Evolutionary conservation across 768 basidiomycete species (phyloP).

Genomic region (Dioszegia aurantiaca): DNA sequence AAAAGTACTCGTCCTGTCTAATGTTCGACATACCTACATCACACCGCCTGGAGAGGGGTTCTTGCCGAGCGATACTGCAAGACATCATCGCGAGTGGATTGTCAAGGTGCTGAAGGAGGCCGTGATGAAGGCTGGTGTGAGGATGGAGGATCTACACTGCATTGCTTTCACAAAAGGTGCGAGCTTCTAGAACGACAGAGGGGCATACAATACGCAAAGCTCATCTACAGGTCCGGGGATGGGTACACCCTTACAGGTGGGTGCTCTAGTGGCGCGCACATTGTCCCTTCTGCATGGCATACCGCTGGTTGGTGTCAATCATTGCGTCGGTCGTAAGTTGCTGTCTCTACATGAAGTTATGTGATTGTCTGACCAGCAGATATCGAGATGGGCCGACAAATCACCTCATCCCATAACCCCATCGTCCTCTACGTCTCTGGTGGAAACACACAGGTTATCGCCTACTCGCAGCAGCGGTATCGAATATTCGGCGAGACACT

Average conservation of each 20-base stretch:
- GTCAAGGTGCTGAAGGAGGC: slow-evolving; percentile 76
- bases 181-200: too few relatives aligned
- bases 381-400: slow-evolving; percentile 96
- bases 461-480: slow-evolving; percentile 94
- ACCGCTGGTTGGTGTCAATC: slow-evolving; percentile 95
- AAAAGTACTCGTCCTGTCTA: slow-evolving; percentile 74
- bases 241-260: slow-evolving; percentile 94
- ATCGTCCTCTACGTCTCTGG: slow-evolving; percentile 98
- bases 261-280: slow-evolving; percentile 88
- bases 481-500: slow-evolving; percentile 98
- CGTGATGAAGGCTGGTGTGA: slow-evolving; percentile 64
- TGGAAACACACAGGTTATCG: slow-evolving; percentile 98
- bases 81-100: slow-evolving; percentile 93
- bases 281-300: slow-evolving; percentile 82
- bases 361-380: slow-evolving; percentile 58
- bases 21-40: slow-evolving; percentile 96
- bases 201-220: background rate
- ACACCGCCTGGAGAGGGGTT: slow-evolving; percentile 98
- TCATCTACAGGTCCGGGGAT: slow-evolving; percentile 82
- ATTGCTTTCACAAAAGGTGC: slow-evolving; percentile 96
- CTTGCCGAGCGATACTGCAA: slow-evolving; percentile 88
- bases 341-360: background rate
- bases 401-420: slow-evolving; percentile 91
- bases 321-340: slow-evolving; percentile 90
- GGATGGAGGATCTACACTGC: slow-evolving; percentile 78